Evolutionary conservation across 495 filamentous ascomycete species (phyloP).

Genomic region (Penicillium cosmopolitanum): DNA sequence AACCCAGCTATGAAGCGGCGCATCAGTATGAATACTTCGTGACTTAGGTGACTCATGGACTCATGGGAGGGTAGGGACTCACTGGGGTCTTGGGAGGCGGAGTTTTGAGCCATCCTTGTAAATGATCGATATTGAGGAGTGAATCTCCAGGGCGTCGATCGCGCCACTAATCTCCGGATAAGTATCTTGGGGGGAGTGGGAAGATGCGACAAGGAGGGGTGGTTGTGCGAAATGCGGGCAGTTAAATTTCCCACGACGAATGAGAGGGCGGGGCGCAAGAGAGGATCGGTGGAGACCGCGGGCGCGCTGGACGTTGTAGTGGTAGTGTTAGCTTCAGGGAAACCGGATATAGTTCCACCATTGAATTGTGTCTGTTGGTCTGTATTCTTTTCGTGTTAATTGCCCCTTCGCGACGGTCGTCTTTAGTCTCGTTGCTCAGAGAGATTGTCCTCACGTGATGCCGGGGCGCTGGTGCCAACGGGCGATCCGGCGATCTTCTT

Average conservation of each 20-base stretch:
- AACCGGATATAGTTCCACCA: background rate
- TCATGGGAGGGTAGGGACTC: conserved; percentile 22
- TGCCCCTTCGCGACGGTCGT: background rate
- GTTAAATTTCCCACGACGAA: conserved; percentile 41
- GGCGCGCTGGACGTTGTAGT: conserved; percentile 17
- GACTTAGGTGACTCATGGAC: conserved; percentile 26
- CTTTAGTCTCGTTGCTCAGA: conserved; percentile 6
- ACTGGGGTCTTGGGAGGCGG: conserved; percentile 60
- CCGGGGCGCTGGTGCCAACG: conserved; percentile 26
- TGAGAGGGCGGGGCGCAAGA: conserved; percentile 33
- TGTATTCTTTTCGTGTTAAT: conserved; percentile 5
- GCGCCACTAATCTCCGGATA: conserved; percentile 53
- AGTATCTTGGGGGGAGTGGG: conserved; percentile 48
- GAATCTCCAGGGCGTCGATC: conserved; percentile 53
- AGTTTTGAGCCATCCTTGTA: conserved; percentile 63
- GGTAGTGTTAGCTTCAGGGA: background rate
- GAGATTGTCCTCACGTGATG: conserved; percentile 32
- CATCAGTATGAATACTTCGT: conserved; percentile 12
- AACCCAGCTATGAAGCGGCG: conserved; percentile 49
- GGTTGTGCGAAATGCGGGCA: conserved; percentile 42
- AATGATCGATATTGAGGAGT: conserved; percentile 48
- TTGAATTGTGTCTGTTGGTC: background rate
- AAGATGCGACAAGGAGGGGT: conserved; percentile 32
- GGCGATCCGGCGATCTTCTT: conserved; percentile 14
- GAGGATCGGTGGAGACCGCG: conserved; percentile 35